phyloP scores from a whole-genome alignment of 1,284 basidiomycete genomes.

The Peniophora sp. region DNA sequence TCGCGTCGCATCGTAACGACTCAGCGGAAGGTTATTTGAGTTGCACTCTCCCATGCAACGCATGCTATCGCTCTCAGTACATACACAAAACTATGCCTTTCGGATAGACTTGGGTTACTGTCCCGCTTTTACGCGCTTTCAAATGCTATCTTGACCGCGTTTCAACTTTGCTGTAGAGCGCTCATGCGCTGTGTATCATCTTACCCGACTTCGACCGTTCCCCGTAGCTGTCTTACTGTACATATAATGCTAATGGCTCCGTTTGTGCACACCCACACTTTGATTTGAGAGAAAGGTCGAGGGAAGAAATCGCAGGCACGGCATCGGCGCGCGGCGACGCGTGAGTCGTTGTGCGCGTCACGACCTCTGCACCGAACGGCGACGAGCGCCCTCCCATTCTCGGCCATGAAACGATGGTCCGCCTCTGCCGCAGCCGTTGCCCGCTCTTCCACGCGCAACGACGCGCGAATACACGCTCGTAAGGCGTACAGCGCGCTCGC shows the following conservation, averaged over 20 bases:
- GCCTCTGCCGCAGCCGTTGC: slow-evolving; percentile 17
- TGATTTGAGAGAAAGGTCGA: neutral
- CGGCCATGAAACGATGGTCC: slow-evolving; percentile 30
- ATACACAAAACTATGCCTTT: too few species aligned
- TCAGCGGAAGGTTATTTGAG: slow-evolving; percentile 3
- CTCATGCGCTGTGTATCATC: too few species aligned
- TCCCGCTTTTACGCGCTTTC: too few species aligned
- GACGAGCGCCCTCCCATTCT: neutral
- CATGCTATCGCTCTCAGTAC: neutral
- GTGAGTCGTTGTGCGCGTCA: too few species aligned
- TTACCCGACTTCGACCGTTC: too few species aligned
- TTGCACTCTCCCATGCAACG: slow-evolving; percentile 1
- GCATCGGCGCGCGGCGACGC: neutral
- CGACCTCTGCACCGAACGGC: too few species aligned
- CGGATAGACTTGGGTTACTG: too few species aligned
- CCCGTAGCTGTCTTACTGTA: neutral
- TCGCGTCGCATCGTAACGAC: slow-evolving; percentile 14
- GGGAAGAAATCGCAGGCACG: slow-evolving; percentile 1
- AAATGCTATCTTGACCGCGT: too few species aligned
- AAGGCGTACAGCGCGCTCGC: slow-evolving; percentile 22
- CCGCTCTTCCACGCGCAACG: slow-evolving; percentile 4
- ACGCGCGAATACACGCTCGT: slow-evolving; percentile 15
- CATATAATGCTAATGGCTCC: neutral
- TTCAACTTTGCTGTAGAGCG: too few species aligned
- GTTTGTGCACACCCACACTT: neutral